Evolutionary conservation across 257 asterid genomes (phyloP).

Genomic region (Petunia axillaris): DNA sequence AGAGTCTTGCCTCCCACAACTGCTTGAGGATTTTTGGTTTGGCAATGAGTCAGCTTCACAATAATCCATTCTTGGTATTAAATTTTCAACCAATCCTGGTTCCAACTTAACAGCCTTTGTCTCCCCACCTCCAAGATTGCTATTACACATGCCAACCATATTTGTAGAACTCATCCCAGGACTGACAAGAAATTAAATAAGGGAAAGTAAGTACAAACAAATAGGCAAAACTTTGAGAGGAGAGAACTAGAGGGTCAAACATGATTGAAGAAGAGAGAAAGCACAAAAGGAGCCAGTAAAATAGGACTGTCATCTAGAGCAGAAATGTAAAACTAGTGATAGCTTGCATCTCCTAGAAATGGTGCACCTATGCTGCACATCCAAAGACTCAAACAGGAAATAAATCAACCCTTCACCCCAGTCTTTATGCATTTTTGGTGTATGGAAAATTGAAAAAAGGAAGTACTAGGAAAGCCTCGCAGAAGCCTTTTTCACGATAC

Average conservation of each 20-base stretch:
- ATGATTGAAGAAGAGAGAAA: neutral
- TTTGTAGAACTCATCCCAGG: conserved; percentile 47
- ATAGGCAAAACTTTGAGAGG: neutral
- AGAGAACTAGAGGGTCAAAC: conserved; percentile 11
- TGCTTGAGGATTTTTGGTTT: conserved; percentile 25
- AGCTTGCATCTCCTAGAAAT: conserved; percentile 16
- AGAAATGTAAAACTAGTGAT: neutral
- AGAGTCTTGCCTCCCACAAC: conserved; percentile 39
- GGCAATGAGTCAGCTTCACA: conserved; percentile 35
- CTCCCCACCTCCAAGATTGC: conserved; percentile 47
- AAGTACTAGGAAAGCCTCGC: neutral
- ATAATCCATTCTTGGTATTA: conserved; percentile 45
- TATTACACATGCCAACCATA: conserved; percentile 38
- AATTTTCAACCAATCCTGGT: conserved; percentile 36
- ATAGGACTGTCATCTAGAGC: neutral
- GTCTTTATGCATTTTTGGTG: neutral
- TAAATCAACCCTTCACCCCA: neutral
- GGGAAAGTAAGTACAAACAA: conserved; percentile 27
- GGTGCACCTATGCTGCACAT: neutral
- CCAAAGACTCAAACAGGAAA: neutral
- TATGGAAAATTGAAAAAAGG: neutral
- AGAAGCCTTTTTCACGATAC: neutral
- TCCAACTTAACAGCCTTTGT: conserved; percentile 49
- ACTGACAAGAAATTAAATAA: conserved; percentile 43
- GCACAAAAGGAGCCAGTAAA: neutral